phyloP scores from a whole-genome alignment of 2,329 filamentous ascomycete species.

The Penicillium sp. region DNA sequence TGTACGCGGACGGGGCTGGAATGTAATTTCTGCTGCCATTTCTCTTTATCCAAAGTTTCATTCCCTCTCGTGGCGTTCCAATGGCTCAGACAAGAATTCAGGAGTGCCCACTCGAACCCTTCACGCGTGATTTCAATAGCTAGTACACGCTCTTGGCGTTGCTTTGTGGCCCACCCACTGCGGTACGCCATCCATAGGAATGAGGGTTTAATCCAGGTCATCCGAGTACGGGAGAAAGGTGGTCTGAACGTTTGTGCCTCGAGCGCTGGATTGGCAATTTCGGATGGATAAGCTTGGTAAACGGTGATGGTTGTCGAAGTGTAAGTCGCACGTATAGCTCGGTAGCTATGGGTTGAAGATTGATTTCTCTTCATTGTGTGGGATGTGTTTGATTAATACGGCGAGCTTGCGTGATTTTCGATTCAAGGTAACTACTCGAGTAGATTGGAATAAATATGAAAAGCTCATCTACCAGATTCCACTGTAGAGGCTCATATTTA shows the following conservation, averaged over 20 bases:
- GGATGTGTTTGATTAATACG: background rate
- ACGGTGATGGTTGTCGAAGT: conserved; percentile 60
- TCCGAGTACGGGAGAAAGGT: conserved; percentile 57
- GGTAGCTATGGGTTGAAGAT: conserved; percentile 32
- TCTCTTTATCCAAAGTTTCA: conserved; percentile 13
- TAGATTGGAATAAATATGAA: no score
- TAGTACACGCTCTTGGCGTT: conserved; percentile 59
- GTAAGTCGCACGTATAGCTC: conserved; percentile 59
- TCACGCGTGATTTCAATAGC: conserved; percentile 60
- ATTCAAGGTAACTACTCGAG: no score
- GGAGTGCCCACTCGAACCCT: conserved; percentile 55
- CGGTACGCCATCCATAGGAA: conserved; percentile 70
- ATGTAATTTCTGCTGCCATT: conserved; percentile 23
- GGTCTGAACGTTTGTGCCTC: conserved; percentile 55
- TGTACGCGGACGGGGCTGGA: conserved; percentile 57
- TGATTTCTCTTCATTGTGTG: background rate
- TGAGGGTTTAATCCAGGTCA: conserved; percentile 69
- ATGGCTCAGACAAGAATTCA: conserved; percentile 37
- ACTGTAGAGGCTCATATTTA: no score
- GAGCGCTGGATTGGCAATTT: conserved; percentile 60
- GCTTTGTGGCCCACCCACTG: conserved; percentile 62
- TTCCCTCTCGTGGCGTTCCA: background rate
- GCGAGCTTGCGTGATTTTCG: background rate
- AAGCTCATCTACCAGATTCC: no score
- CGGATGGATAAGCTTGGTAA: conserved; percentile 63